Evolutionary conservation across 441 rosid genomes (phyloP), one percentile per base, ranked within the genome.

Genomic region (Monsonia emarginata): DNA sequence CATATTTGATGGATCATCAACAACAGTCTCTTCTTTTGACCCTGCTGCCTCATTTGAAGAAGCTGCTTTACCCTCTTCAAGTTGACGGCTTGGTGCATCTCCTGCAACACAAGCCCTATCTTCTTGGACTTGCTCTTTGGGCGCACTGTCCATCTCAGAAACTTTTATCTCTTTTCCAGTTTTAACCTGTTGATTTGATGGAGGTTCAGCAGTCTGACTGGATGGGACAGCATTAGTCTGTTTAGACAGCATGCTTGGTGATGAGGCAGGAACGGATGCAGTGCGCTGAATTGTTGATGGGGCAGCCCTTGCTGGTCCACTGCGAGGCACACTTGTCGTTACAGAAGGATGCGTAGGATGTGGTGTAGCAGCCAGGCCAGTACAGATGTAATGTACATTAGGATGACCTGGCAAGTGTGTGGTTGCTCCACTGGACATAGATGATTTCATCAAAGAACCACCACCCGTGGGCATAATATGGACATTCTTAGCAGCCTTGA

Each of bases 401-500:
- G 84, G 67, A 71, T 71, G 69, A 71, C 74, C 79, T 52, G 82
- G 80, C 14, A 52, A 67, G 34, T 82, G 80, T n/a, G 24, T 58
- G 68, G 81, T 56, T 65, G 79, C n/a, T 68, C 73, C 65, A 63
- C 79, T 80, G 44, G 83, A 52, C 25, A 74, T 54, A 13, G 77
- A 48, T 66, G 79, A 67, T 72, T 76, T 83, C 52, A 69, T 65
- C 68, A 83, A 73, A 67, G 84, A 76, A 74, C 78, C 80, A 38
- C 81, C 82, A 44, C 21, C 19, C 0, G 81, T 65, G 9, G 86
- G 75, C 78, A 77, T 81, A 38, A 79, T 78, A 79, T 71, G 88
- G 32, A 87, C 78, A 56, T 83, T 87, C 69, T 86, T 90, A 69
- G 89, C 86, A 76, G 79, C 84, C 82, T 81, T 89, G 59, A 86